Base-by-base conservation (phyloP, 345 rosid species). In the Camelina neglecta region DNA sequence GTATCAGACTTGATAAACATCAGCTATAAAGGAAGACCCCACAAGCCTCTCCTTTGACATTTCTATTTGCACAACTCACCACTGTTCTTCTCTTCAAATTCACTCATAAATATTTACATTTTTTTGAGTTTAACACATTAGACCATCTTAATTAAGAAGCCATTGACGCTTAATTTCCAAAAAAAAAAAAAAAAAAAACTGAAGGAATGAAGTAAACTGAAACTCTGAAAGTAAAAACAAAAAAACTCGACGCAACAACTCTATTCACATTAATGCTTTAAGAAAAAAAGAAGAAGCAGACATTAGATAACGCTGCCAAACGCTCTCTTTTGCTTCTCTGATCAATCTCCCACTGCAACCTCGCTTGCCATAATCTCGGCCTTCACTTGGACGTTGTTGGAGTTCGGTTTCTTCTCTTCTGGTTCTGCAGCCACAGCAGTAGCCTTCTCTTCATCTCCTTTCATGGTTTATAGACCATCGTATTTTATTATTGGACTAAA, bases 321-420 rank as follows among this genome's bases (percentile, higher is more conserved):
- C 7, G 59, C 60, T 56, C 56, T 33, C 48, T 48, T 48, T 62
- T 66, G 71, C 18, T 35, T 41, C 15, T 39, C 15, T 49, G 67
- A 70, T 84, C 80, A 90, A 42, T 88, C 90, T 79, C 91, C 94
- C 36, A 89, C 98, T 0, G 81, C 63, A 33, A 93, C 91, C 71
- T 82, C 85, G 50, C 53, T 83, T 13, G 85, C 75, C 81, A 85
- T 84, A 26, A 85, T 82, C 77, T 90, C 94, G 5, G 82, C 64
- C 60, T 81, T 88, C 41, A 83, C 81, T 53, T 80, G 87, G 9
- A 67, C 79, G 35, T 69, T 71, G 65, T 78, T 74, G 57, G 84
- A 67, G 42, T 77, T 72, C 3, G 48, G 75, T 67, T 64, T 76
- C 83, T 81, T 81, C 81, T 4, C 78, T 56, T 65, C 78, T 0